phyloP scores from a whole-genome alignment of 2,329 filamentous ascomycete species.

The Aspergillus fructus region DNA sequence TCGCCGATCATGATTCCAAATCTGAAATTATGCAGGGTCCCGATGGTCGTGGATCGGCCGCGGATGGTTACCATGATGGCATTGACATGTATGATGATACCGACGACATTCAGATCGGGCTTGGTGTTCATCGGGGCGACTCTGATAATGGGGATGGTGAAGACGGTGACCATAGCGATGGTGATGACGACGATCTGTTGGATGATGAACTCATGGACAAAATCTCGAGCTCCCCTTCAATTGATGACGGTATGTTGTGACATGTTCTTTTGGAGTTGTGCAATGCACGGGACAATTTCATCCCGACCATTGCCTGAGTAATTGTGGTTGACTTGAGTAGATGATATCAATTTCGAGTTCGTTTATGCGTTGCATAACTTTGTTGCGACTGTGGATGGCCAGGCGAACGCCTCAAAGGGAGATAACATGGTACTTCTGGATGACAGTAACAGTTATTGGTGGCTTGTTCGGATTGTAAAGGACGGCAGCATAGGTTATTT shows the following conservation, averaged over 20 bases:
- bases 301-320: conserved; percentile 19
- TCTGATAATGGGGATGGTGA: conserved; percentile 21
- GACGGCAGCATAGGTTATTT: conserved; percentile 97
- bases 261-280: neutral
- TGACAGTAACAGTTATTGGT: conserved; percentile 99
- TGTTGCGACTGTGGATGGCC: conserved; percentile 94
- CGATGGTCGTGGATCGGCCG: conserved; percentile 54
- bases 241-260: conserved; percentile 77
- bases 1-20: conserved; percentile 72
- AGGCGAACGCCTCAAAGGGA: conserved; percentile 96
- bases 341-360: conserved; percentile 99
- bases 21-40: conserved; percentile 69
- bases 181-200: conserved; percentile 66
- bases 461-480: conserved; percentile 95
- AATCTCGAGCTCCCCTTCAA: conserved; percentile 97
- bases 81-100: conserved; percentile 35
- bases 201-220: conserved; percentile 98
- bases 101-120: conserved; percentile 24
- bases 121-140: conserved; percentile 20
- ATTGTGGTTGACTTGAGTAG: conserved; percentile 86
- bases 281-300: neutral
- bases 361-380: conserved; percentile 98
- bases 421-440: conserved; percentile 98
- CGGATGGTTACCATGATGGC: conserved; percentile 31
- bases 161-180: conserved; percentile 60